Percentiles rank a stretch among this genome's conserved stretches.
These are phyloP conservation scores for Boletales sp. DNA, from an alignment of 768 basidiomycete genomes.

Conservation along the genomic window DNA sequence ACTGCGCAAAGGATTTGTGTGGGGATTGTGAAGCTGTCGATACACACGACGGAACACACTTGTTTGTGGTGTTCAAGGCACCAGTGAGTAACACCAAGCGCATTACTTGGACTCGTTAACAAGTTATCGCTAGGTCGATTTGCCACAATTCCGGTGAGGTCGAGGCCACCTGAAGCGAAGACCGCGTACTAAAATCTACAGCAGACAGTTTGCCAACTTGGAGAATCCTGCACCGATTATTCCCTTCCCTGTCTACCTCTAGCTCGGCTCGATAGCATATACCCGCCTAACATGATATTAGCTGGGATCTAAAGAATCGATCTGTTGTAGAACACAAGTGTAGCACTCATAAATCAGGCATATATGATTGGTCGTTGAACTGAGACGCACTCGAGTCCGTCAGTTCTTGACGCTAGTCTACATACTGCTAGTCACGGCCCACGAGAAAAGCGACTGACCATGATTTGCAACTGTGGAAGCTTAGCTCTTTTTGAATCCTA, in stretches of 20 bases:
- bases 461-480: neutral
- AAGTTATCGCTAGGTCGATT: constrained; percentile 53
- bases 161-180: neutral
- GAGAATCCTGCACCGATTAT: constrained; percentile 64
- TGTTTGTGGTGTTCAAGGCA: constrained; percentile 88
- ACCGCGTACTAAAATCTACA: constrained; percentile 9
- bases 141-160: constrained; percentile 66
- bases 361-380: neutral
- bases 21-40: constrained; percentile 76
- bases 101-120: constrained; percentile 1
- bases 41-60: constrained; percentile 76
- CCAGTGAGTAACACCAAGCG: constrained; percentile 40
- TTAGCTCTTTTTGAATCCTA: constrained; percentile 35
- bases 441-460: no score
- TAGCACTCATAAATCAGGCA: neutral
- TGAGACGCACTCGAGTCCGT: neutral
- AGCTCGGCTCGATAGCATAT: constrained; percentile 4
- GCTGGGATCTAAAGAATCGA: neutral
- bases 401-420: neutral
- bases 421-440: neutral
- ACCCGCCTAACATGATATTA: neutral
- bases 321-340: neutral
- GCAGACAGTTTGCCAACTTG: constrained; percentile 53
- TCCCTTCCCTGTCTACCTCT: constrained; percentile 57
- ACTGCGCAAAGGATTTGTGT: constrained; percentile 87